Base-by-base conservation (phyloP, 2,329 filamentous ascomycete species). In the Aspergillus phoenicis region DNA sequence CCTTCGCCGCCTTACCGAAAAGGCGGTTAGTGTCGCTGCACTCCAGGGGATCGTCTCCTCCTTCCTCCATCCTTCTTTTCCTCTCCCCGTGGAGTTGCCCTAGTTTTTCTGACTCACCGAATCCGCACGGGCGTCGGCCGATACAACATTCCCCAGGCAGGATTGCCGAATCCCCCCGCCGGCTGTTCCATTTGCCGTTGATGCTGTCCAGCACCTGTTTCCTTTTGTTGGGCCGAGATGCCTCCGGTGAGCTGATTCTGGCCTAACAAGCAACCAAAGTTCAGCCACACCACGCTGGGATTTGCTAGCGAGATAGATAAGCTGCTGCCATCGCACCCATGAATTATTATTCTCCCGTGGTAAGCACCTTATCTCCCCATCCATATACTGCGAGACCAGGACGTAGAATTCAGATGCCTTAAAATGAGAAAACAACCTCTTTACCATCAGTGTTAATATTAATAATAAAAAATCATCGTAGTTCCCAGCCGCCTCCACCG, bases 101-200 rank as follows among this genome's bases (percentile, higher is more conserved):
- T 33, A n/a, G n/a, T 49, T 49, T 13, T 24, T 49, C 22, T 49
- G 22, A 49, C 45, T 49, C 45, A 49, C 45, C 15, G 22, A 28
- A 22, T 24, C 17, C 17, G 33, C 33, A 36, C 33, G 33, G 33
- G 13, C 41, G 17, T 22, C 39, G 10, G 28, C 28, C 28, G 28
- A 30, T 30, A 30, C 15, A 20, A 7, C 8, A 15, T 22, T 26
- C 38, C 30, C 22, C 51, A 36, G 30, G 53, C 53, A 56, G 17
- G 53, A 56, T 33, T 56, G 53, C 53, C 53, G 53, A 56, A 56
- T 36, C 7, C 20, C 36, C 33, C 33, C 10, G 33, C 11, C 41
- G 26, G 39, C 38, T 43, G 47, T 51, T 41, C 38, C 24, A n/a
- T 56, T 41, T 51, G 13, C 47, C 47, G 47, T 33, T 8, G 45